Evolutionary conservation across 2,329 filamentous ascomycete genomes (phyloP).

Genomic region (Huntiella savannae): DNA sequence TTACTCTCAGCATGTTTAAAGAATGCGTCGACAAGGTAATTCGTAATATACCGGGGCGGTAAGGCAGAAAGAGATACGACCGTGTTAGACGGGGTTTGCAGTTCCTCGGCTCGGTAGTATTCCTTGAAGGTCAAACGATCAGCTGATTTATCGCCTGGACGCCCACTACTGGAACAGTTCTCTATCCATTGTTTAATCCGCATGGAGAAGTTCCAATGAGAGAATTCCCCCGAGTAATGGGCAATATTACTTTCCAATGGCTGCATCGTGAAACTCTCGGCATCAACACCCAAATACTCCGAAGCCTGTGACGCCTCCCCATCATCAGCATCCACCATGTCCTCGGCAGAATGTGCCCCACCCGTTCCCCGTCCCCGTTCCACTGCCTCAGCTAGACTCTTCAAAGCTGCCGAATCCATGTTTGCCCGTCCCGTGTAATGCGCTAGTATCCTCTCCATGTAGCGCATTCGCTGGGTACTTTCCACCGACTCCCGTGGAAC

Average conservation of each 20-base stretch:
- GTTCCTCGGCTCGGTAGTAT: slow-evolving; percentile 27
- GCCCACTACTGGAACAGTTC: slow-evolving; percentile 15
- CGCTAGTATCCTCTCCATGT: slow-evolving; percentile 28
- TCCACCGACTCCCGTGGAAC: slow-evolving; percentile 11
- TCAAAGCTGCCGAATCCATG: slow-evolving; percentile 23
- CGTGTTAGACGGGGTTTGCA: slow-evolving; percentile 22
- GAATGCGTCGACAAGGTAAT: slow-evolving; percentile 27
- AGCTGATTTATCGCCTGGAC: slow-evolving; percentile 6
- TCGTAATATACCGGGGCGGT: slow-evolving; percentile 27
- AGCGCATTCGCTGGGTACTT: slow-evolving; percentile 13
- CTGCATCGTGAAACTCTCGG: slow-evolving; percentile 23
- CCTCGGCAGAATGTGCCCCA: neutral
- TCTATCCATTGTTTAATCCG: slow-evolving; percentile 31
- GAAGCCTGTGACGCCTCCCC: slow-evolving; percentile 11
- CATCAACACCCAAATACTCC: slow-evolving; percentile 17
- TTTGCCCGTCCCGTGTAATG: slow-evolving; percentile 27
- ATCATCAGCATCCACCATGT: neutral
- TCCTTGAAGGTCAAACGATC: slow-evolving; percentile 19
- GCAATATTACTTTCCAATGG: slow-evolving; percentile 23
- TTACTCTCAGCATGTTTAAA: slow-evolving; percentile 29
- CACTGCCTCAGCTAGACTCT: slow-evolving; percentile 24
- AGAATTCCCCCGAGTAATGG: slow-evolving; percentile 32
- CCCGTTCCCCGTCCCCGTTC: slow-evolving; percentile 15
- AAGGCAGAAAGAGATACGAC: slow-evolving; percentile 22
- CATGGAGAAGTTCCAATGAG: slow-evolving; percentile 35